These are phyloP conservation scores for Metschnikowia reukaufii DNA, from an alignment of 805 yeast genomes.

Conservation along the genomic window DNA sequence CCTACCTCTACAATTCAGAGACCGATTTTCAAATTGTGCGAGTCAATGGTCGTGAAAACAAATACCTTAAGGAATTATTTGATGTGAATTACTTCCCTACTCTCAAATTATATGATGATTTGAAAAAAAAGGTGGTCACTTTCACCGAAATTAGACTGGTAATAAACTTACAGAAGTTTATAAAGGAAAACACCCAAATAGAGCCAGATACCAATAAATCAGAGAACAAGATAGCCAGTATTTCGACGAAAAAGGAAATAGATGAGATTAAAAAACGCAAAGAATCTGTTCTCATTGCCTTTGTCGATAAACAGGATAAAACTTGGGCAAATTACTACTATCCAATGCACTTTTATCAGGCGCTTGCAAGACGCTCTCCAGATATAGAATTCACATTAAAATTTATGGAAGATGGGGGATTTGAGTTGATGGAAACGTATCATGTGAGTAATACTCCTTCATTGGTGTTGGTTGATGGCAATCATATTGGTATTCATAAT, in stretches of 20 bases:
- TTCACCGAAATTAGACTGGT: constrained; percentile 29
- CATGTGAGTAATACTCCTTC: constrained; percentile 35
- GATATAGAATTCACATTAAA: constrained; percentile 26
- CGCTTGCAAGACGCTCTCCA: constrained; percentile 20
- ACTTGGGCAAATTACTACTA: constrained; percentile 35
- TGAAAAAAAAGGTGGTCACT: constrained; percentile 39
- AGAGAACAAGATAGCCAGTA: background rate
- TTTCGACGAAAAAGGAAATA: constrained; percentile 3
- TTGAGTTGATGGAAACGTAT: constrained; percentile 24
- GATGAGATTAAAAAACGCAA: background rate
- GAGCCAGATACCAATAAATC: constrained; percentile 4
- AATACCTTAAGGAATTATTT: constrained; percentile 39
- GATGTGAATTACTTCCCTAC: constrained; percentile 49
- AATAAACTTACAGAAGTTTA: constrained; percentile 14
- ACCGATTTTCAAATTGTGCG: constrained; percentile 31
- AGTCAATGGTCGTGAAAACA: constrained; percentile 28
- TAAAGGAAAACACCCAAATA: constrained; percentile 9
- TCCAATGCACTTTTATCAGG: constrained; percentile 38
- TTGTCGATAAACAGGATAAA: constrained; percentile 9
- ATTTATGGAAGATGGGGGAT: constrained; percentile 24
- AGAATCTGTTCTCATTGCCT: constrained; percentile 13
- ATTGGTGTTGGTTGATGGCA: constrained; percentile 28
- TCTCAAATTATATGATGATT: constrained; percentile 44
- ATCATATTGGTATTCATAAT: constrained; percentile 24
- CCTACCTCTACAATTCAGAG: constrained; percentile 39